Evolutionary conservation across 2,329 filamentous ascomycete genomes (phyloP), one percentile per base, ranked within the genome.

Genomic region (Fusarium fujikuroi): DNA sequence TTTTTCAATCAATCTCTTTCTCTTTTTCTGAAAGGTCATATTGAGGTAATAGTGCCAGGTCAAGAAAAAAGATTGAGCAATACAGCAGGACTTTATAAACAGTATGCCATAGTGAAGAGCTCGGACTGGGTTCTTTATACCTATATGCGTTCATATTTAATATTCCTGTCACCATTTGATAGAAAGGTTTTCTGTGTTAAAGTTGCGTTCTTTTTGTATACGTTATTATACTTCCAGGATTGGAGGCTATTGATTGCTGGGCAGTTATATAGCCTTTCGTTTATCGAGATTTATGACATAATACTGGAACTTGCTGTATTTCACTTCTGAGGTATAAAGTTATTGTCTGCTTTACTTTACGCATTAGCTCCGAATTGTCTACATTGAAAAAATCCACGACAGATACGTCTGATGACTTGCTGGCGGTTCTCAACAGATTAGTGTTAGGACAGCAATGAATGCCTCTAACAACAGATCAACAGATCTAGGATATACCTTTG

Each of bases 121-220:
- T 16, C 28, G 2, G 3, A 14, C 23, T 14, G 9, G 23, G 14
- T 21, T 53, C 2, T 2, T 39, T 21, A 5, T 12, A 28, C 9
- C 7, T 28, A 28, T 9, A 9, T 28, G 7, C 14, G 8, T 7
- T 16, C 3, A 4, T 4, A n/a, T 25, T 3, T 16, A 4, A 4
- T 2, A n/a, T 25, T 3, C 1, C 3, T 9, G 9, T 15, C 2
- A 2, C 6, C 2, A n/a, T 15, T n/a, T 21, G 7, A n/a, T 9
- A 9, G 14, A 16, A 28, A n/a, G 3, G 7, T 8, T 19, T 8
- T 30, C 30, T 11, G 10, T 30, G 30, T 30, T 30, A 30, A 30
- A 30, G 10, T 30, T 30, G 30, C 30, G 30, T 28, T 18, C 12
- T 14, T 14, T 54, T 21, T 0, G 2, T 9, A 11, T 16, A 5